Conservation (phyloP, 768 basidiomycete genomes). For the Xerocomellus intermedius region DNA sequence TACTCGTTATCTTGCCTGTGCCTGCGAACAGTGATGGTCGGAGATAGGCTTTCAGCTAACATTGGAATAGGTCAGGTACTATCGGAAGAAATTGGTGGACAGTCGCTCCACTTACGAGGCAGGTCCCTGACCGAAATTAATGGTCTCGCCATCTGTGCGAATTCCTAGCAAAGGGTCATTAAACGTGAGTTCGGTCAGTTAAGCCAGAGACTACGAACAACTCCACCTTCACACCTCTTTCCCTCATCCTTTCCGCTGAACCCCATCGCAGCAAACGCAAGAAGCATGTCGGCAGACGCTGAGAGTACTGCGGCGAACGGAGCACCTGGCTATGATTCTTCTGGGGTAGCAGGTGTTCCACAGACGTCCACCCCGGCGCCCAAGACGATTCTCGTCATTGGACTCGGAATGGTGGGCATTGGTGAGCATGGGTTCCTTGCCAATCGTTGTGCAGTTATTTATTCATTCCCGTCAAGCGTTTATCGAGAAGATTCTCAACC, state of each 20-base stretch:
- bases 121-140: not conserved
- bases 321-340: not conserved
- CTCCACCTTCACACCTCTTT: not conserved
- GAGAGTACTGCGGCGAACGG: not conserved
- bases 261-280: not conserved
- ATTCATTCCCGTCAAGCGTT: slow-evolving; percentile 40
- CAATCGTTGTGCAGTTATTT: not conserved
- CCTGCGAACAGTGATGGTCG: not conserved
- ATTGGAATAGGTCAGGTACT: not conserved
- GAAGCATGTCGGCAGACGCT: not conserved
- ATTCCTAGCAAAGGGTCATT: not conserved
- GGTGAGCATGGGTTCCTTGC: not conserved
- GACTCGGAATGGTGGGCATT: slow-evolving; percentile 12
- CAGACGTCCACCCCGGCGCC: not conserved
- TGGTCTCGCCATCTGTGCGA: too few relatives aligned
- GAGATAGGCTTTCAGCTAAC: not conserved
- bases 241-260: not conserved
- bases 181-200: not conserved
- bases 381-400: slow-evolving; percentile 7
- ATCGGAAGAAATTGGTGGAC: not conserved
- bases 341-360: not conserved
- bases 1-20: not conserved
- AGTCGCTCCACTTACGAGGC: not conserved
- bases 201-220: not conserved
- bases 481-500: slow-evolving; percentile 64